Percentiles rank a stretch among this genome's conserved stretches.
phyloP scores from a whole-genome alignment of 345 rosid genomes.

The Citrus maxima region DNA sequence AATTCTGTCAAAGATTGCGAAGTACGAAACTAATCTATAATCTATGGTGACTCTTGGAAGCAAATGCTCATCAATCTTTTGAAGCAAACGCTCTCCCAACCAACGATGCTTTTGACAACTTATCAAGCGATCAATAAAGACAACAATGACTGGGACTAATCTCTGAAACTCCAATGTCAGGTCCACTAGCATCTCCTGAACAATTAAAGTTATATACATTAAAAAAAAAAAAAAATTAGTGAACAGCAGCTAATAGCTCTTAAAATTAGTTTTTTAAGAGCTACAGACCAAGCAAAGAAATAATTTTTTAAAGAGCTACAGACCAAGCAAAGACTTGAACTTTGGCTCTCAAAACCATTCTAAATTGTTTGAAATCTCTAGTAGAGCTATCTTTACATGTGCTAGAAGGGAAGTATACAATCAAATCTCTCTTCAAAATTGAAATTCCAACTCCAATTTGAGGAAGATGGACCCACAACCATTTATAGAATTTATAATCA shows the following conservation, averaged over 20 bases:
- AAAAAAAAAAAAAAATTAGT: neutral
- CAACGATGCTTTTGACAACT: constrained; percentile 68
- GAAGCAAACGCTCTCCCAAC: constrained; percentile 83
- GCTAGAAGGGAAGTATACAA: neutral
- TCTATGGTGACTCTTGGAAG: constrained; percentile 62
- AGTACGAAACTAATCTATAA: constrained; percentile 59
- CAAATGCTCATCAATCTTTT: constrained; percentile 62
- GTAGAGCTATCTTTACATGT: neutral
- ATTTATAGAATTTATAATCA: too few relatives aligned
- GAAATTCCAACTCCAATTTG: neutral
- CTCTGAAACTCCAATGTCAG: constrained; percentile 55
- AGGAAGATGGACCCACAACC: neutral
- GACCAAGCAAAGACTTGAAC: neutral
- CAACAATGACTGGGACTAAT: constrained; percentile 74
- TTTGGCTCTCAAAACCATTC: neutral
- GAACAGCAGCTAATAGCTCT: neutral
- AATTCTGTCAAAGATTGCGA: constrained; percentile 70
- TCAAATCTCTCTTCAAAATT: neutral
- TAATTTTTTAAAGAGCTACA: too few relatives aligned
- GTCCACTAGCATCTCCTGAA: constrained; percentile 78
- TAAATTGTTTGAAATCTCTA: neutral
- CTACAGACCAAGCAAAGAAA: neutral
- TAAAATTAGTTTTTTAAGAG: too few relatives aligned
- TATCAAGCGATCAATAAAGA: constrained; percentile 63
- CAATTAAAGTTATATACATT: constrained; percentile 22